Evolutionary conservation across 768 basidiomycete species (phyloP).

Genomic region (Trametes cubensis): DNA sequence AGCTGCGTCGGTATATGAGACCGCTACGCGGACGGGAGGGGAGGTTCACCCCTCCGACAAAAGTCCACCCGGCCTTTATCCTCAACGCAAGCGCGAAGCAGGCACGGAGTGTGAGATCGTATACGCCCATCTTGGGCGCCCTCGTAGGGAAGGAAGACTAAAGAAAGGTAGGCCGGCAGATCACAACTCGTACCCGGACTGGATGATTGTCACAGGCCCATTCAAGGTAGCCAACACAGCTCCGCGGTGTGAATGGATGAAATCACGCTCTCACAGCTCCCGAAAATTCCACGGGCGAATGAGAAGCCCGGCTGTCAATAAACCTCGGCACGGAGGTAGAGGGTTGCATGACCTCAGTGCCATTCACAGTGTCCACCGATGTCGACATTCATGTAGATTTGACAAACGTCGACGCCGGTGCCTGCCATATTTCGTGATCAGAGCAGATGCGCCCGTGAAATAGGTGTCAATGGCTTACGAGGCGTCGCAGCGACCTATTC

Average conservation of each 20-base stretch:
- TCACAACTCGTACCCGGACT: slow-evolving; percentile 20
- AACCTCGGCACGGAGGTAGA: slow-evolving; percentile 15
- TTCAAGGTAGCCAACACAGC: slow-evolving; percentile 14
- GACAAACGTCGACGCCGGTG: slow-evolving; percentile 7
- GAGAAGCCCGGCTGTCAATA: slow-evolving; percentile 16
- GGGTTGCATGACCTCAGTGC: slow-evolving; percentile 17
- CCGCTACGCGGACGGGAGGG: slow-evolving; percentile 26
- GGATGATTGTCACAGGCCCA: slow-evolving; percentile 22
- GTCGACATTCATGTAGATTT: slow-evolving; percentile 9
- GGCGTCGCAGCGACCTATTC: background rate
- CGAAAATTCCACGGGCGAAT: slow-evolving; percentile 23
- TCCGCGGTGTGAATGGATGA: slow-evolving; percentile 20
- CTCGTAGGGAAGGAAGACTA: slow-evolving; percentile 11
- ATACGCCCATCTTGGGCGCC: slow-evolving; percentile 16
- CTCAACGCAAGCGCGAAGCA: slow-evolving; percentile 22
- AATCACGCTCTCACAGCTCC: slow-evolving; percentile 19
- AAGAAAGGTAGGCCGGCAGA: slow-evolving; percentile 21
- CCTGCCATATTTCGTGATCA: background rate
- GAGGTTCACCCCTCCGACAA: slow-evolving; percentile 18
- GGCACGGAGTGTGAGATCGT: slow-evolving; percentile 26
- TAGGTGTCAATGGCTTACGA: background rate
- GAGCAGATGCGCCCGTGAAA: background rate
- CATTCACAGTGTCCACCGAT: slow-evolving; percentile 8
- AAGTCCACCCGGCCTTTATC: slow-evolving; percentile 26
- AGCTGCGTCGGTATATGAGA: slow-evolving; percentile 18